A percentile compares a stretch with the other conserved stretches of the same genome.
Conservation (phyloP, 345 rosid genomes). For the Bretschneidera sinensis region DNA sequence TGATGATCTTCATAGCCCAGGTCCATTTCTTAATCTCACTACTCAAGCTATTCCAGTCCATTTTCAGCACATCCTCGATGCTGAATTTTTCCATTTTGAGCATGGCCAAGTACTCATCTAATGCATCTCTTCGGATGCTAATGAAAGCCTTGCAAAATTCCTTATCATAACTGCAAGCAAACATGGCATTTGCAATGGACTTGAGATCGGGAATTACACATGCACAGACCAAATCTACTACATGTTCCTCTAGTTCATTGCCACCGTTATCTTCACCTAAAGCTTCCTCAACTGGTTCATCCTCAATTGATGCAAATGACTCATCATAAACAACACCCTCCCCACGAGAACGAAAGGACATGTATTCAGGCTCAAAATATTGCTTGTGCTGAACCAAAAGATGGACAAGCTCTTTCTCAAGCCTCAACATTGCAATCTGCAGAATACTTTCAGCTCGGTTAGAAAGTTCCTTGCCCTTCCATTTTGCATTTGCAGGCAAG, state of each 20-base stretch:
- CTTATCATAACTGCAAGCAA: slow-evolving; percentile 44
- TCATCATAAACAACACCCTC: slow-evolving; percentile 43
- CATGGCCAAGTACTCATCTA: slow-evolving; percentile 45
- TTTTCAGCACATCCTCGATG: slow-evolving; percentile 51
- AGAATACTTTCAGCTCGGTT: slow-evolving; percentile 38
- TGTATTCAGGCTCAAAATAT: slow-evolving; percentile 29
- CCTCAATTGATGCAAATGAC: slow-evolving; percentile 57
- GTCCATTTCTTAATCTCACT: slow-evolving; percentile 64
- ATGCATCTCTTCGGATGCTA: slow-evolving; percentile 43
- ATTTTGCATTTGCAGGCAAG: slow-evolving; percentile 23
- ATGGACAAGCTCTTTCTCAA: slow-evolving; percentile 64
- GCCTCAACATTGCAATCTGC: slow-evolving; percentile 71
- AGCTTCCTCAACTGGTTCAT: slow-evolving; percentile 32
- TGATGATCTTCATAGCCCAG: slow-evolving; percentile 44
- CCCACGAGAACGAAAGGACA: slow-evolving; percentile 33
- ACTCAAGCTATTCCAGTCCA: slow-evolving; percentile 51
- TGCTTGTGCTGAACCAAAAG: slow-evolving; percentile 42
- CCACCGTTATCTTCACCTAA: slow-evolving; percentile 21
- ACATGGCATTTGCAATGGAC: slow-evolving; percentile 64
- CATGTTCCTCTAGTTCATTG: slow-evolving; percentile 19
- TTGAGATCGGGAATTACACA: slow-evolving; percentile 45
- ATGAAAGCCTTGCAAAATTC: slow-evolving; percentile 51
- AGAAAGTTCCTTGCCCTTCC: slow-evolving; percentile 40
- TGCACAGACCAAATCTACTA: slow-evolving; percentile 48
- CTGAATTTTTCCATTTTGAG: slow-evolving; percentile 49